phyloP scores from a whole-genome alignment of 257 asterid genomes.

The Solanum lycopersicoides region DNA sequence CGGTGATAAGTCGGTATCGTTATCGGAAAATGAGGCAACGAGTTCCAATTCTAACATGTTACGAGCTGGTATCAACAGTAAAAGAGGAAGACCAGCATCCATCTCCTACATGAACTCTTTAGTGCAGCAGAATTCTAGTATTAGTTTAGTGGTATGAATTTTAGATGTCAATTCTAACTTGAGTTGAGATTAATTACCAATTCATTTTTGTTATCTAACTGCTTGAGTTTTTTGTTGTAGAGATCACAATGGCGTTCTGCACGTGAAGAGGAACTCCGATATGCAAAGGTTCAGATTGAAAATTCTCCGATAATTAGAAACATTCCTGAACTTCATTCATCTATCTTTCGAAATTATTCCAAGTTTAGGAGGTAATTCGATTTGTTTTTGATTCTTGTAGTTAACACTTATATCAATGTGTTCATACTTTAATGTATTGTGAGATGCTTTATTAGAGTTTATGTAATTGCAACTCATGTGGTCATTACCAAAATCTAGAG shows the following conservation, averaged over 20 bases:
- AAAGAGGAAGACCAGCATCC: constrained; percentile 17
- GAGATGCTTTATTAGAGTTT: not conserved
- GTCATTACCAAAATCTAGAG: not conserved
- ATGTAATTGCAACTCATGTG: not conserved
- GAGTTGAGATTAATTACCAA: not conserved
- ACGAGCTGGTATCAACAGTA: constrained; percentile 18
- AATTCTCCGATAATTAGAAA: constrained; percentile 28
- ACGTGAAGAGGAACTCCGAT: constrained; percentile 36
- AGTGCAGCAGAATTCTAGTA: constrained; percentile 12
- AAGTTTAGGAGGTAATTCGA: constrained; percentile 33
- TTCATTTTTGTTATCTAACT: not conserved
- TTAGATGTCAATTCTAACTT: not conserved
- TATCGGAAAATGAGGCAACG: not conserved
- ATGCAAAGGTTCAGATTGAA: constrained; percentile 31
- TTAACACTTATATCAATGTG: not conserved
- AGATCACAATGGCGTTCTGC: constrained; percentile 29
- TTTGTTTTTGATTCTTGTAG: not conserved
- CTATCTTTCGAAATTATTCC: constrained; percentile 46
- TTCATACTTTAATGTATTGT: not conserved
- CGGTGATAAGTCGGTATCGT: not conserved
- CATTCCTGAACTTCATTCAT: constrained; percentile 21
- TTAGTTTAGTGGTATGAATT: constrained; percentile 26
- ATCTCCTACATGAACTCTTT: constrained; percentile 36
- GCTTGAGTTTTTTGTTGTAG: constrained; percentile 10
- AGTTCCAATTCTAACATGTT: not conserved